Evolutionary conservation across 2,329 filamentous ascomycete species (phyloP).

Genomic region (Colletotrichum sp.): DNA sequence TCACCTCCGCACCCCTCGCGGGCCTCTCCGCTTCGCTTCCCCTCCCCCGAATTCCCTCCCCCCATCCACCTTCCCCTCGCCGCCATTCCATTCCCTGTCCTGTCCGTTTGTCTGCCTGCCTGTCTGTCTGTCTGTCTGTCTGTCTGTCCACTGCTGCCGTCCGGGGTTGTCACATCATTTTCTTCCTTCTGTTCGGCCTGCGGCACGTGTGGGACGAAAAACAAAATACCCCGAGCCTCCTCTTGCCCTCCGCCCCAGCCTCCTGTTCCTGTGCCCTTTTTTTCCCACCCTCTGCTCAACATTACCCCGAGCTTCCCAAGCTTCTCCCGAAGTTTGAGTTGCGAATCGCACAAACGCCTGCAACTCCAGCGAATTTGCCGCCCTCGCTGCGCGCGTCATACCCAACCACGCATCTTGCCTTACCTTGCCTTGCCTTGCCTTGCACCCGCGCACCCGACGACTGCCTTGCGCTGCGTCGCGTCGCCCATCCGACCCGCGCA

Average conservation of each 20-base stretch:
- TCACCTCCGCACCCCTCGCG: not conserved
- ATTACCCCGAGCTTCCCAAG: conserved; percentile 46
- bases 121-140: no score
- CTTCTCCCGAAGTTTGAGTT: conserved; percentile 13
- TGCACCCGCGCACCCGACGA: not conserved
- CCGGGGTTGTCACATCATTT: not conserved
- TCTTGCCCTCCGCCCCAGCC: conserved; percentile 3
- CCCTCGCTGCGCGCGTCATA: conserved; percentile 31
- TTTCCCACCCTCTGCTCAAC: conserved; percentile 43
- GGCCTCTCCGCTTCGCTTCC: not conserved
- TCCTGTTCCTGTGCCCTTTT: conserved; percentile 2
- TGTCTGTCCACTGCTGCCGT: not conserved
- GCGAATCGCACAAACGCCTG: conserved; percentile 10
- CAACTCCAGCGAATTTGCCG: conserved; percentile 17
- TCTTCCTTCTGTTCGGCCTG: not conserved
- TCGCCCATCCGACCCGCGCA: not conserved
- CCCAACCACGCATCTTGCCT: conserved; percentile 16
- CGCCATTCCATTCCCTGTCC: not conserved
- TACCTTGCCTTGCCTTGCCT: not conserved
- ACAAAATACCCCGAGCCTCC: conserved; percentile 21
- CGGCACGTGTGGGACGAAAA: conserved; percentile 18
- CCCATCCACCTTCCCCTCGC: not conserved
- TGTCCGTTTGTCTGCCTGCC: not conserved
- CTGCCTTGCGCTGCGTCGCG: not conserved
- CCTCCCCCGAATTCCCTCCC: not conserved